phyloP scores from a whole-genome alignment of 441 rosid species.

The Erodium texanum region DNA sequence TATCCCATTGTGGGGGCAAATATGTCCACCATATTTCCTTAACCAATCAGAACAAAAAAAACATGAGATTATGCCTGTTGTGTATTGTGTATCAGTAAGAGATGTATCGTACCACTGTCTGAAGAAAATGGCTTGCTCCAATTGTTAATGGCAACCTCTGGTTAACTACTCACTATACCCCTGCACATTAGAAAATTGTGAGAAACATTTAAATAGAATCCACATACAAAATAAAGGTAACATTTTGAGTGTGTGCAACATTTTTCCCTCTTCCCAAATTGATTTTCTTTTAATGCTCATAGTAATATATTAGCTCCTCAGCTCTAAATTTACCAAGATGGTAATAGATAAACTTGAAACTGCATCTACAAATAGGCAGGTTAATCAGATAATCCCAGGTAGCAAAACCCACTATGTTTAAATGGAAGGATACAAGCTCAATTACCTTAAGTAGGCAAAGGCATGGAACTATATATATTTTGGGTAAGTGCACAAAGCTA shows the following conservation, averaged over 20 bases:
- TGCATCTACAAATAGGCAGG: neutral
- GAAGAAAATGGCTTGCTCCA: slow-evolving; percentile 65
- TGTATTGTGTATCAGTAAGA: neutral
- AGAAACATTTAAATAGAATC: neutral
- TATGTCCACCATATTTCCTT: neutral
- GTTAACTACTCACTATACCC: slow-evolving; percentile 25
- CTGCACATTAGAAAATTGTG: slow-evolving; percentile 21
- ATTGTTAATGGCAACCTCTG: slow-evolving; percentile 30
- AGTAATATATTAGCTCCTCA: neutral
- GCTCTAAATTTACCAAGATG: neutral
- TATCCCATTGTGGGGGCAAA: neutral
- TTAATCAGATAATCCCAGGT: neutral
- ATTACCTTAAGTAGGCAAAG: neutral
- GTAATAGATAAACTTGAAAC: neutral
- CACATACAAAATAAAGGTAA: neutral
- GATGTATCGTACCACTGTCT: slow-evolving; percentile 42
- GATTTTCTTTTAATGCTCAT: neutral
- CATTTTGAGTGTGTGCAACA: neutral
- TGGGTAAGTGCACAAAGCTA: neutral
- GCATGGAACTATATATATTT: neutral
- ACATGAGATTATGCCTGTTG: neutral
- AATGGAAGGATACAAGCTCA: neutral
- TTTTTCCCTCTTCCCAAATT: neutral
- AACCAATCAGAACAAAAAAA: neutral
- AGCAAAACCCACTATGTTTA: neutral